phyloP scores from a whole-genome alignment of 306 rosid species.

The Lotus japonicus region DNA sequence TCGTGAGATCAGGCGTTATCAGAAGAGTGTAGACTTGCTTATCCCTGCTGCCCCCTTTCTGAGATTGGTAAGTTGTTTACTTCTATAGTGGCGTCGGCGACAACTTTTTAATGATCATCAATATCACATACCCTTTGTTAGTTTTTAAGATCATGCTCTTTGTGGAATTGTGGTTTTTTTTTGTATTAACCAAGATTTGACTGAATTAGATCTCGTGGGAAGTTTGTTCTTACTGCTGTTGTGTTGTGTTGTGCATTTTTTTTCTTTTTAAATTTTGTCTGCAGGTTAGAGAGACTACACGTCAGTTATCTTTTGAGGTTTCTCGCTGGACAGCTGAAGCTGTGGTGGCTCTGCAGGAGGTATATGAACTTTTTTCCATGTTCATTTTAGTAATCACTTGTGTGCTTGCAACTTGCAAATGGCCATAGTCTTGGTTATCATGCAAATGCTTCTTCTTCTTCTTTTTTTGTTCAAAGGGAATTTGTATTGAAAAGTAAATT shows the following conservation, averaged over 20 bases:
- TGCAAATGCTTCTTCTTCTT: background rate
- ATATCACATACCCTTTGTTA: background rate
- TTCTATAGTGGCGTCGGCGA: background rate
- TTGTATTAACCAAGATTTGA: background rate
- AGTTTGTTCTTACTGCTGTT: background rate
- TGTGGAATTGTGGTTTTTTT: background rate
- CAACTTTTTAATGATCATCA: background rate
- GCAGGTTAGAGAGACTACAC: constrained; percentile 52
- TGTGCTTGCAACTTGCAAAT: background rate
- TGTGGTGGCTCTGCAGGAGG: constrained; percentile 67
- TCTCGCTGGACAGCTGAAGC: constrained; percentile 75
- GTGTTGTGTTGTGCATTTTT: background rate
- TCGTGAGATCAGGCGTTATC: constrained; percentile 57
- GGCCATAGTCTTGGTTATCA: background rate
- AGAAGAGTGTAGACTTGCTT: constrained; percentile 39
- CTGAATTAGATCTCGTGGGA: background rate
- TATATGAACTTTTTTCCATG: constrained; percentile 20
- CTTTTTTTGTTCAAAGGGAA: background rate
- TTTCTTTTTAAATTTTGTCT: background rate
- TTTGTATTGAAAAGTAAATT: background rate
- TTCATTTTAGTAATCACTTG: background rate
- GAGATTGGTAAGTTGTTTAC: constrained; percentile 48
- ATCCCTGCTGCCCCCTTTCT: constrained; percentile 66
- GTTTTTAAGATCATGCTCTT: constrained; percentile 1
- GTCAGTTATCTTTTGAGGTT: constrained; percentile 27